Conservation (phyloP, 2,329 filamentous ascomycete genomes). For the Sporothrix luriei region DNA sequence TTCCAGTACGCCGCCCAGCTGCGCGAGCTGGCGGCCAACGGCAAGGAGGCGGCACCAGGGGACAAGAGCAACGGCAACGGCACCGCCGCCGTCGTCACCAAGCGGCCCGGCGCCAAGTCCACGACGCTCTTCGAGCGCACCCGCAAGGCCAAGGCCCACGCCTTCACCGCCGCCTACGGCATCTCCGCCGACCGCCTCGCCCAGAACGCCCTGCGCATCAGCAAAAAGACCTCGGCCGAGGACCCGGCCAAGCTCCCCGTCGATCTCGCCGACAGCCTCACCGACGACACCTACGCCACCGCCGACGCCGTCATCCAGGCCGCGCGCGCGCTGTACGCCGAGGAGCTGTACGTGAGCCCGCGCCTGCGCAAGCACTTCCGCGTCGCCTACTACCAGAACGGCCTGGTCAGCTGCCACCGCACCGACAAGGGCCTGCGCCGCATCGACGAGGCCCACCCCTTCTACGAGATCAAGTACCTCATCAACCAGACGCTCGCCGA, state of each 20-base stretch:
- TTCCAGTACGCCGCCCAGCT: constrained; percentile 87
- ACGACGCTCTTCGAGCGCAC: constrained; percentile 79
- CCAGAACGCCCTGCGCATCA: constrained; percentile 78
- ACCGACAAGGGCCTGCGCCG: constrained; percentile 93
- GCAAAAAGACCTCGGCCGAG: constrained; percentile 79
- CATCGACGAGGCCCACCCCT: constrained; percentile 93
- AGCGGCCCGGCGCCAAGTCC: constrained; percentile 80
- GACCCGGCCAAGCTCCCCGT: constrained; percentile 79
- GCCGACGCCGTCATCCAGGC: constrained; percentile 74
- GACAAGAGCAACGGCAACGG: constrained; percentile 48
- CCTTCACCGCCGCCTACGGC: constrained; percentile 84
- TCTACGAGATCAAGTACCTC: constrained; percentile 97
- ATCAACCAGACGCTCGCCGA: constrained; percentile 83
- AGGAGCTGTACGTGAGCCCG: constrained; percentile 85
- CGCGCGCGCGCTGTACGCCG: constrained; percentile 84
- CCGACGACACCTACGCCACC: constrained; percentile 73
- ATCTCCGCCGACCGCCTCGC: constrained; percentile 88
- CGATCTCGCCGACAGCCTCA: constrained; percentile 80
- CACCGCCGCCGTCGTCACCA: constrained; percentile 58
- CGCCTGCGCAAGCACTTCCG: constrained; percentile 87
- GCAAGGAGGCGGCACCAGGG: constrained; percentile 43
- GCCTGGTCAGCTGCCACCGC: constrained; percentile 81
- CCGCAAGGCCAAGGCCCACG: constrained; percentile 75
- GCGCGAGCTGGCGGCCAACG: constrained; percentile 66
- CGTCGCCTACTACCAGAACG: constrained; percentile 78